These are phyloP conservation scores for Ceratocystis colombiana DNA, from an alignment of 2,329 filamentous ascomycete genomes.

Conservation along the genomic window DNA sequence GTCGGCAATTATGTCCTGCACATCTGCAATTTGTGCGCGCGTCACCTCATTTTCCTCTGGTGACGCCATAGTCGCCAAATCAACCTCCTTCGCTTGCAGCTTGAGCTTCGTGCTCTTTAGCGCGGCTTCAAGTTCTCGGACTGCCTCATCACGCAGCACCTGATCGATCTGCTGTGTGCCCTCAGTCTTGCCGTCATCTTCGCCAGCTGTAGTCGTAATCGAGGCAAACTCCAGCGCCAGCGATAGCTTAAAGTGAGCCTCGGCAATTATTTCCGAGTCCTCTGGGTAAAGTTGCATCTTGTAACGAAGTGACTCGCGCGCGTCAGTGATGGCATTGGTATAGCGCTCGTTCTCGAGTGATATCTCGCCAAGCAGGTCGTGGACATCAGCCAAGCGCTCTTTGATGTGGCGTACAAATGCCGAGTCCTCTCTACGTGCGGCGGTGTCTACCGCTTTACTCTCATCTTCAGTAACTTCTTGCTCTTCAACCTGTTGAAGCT, in stretches of 20 bases:
- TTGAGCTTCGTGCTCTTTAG: constrained; percentile 64
- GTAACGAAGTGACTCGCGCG: constrained; percentile 63
- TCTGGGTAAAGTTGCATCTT: constrained; percentile 69
- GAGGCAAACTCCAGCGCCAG: constrained; percentile 90
- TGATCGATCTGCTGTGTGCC: constrained; percentile 52
- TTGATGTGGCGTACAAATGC: constrained; percentile 52
- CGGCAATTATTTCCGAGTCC: constrained; percentile 77
- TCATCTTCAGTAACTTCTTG: constrained; percentile 27
- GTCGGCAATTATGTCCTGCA: constrained; percentile 67
- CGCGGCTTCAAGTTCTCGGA: constrained; percentile 59
- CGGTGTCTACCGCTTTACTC: constrained; percentile 29
- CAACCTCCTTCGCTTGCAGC: constrained; percentile 57
- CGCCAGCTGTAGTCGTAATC: constrained; percentile 51
- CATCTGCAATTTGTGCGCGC: constrained; percentile 55
- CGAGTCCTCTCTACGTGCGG: constrained; percentile 37
- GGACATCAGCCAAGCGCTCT: constrained; percentile 81
- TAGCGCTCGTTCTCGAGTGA: constrained; percentile 93
- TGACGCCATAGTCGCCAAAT: constrained; percentile 51
- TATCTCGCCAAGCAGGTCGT: constrained; percentile 90
- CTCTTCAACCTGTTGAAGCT: constrained; percentile 36
- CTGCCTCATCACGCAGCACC: constrained; percentile 59
- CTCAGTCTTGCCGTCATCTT: constrained; percentile 37
- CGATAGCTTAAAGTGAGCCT: constrained; percentile 93
- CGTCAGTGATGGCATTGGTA: constrained; percentile 73
- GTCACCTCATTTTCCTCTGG: constrained; percentile 58